These are phyloP conservation scores for Xerocomus amazonicus DNA, from an alignment of 1,284 basidiomycete genomes.

Conservation along the genomic window DNA sequence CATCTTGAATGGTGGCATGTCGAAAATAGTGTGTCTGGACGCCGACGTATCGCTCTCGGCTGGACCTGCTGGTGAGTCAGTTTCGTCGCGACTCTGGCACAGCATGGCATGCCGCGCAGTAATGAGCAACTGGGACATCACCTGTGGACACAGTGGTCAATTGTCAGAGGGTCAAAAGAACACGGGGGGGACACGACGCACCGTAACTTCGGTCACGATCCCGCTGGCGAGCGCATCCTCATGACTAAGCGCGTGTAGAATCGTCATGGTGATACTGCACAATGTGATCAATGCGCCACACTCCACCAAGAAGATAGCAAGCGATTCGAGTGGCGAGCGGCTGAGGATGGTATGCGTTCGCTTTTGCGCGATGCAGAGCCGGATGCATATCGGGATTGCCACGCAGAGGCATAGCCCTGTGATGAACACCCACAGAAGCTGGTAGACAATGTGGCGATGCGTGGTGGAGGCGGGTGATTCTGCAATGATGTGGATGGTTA, in stretches of 20 bases:
- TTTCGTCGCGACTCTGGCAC: neutral
- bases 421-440: slow-evolving; percentile 15
- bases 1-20: no score
- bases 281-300: slow-evolving; percentile 13
- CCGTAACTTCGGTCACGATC: slow-evolving; percentile 16
- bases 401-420: slow-evolving; percentile 12
- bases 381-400: slow-evolving; percentile 15
- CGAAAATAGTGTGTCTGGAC: no score
- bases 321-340: slow-evolving; percentile 5
- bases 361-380: slow-evolving; percentile 14
- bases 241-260: slow-evolving; percentile 7
- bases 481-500: neutral
- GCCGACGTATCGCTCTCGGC: no score
- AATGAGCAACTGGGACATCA: slow-evolving; percentile 23
- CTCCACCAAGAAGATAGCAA: slow-evolving; percentile 16
- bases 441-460: neutral
- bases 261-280: slow-evolving; percentile 7
- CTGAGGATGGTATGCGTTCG: slow-evolving; percentile 4
- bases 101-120: slow-evolving; percentile 18
- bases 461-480: neutral
- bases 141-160: slow-evolving; percentile 3
- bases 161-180: neutral
- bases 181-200: slow-evolving; percentile 4
- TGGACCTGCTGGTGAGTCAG: no score
- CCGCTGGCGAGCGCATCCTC: slow-evolving; percentile 8